These are phyloP conservation scores for Colletotrichum theobromicola DNA, from an alignment of 2,329 filamentous ascomycete genomes.

Conservation along the genomic window DNA sequence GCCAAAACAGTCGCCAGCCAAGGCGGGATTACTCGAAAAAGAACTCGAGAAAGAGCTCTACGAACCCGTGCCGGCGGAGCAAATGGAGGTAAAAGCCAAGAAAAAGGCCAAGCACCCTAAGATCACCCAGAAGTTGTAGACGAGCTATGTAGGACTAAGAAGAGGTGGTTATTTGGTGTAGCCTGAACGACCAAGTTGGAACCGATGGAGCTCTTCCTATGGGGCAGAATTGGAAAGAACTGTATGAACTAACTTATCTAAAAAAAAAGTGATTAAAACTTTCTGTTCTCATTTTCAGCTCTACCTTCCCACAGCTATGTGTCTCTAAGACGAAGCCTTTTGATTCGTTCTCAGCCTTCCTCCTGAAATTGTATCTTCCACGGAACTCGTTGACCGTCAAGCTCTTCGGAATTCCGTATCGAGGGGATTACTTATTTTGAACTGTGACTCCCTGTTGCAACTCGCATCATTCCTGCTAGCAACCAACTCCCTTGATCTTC, in stretches of 20 bases:
- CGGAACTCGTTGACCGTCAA: background rate
- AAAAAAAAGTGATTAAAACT: background rate
- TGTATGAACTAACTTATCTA: too few relatives aligned
- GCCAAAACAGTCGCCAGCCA: background rate
- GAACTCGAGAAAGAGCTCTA: background rate
- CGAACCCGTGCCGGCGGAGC: background rate
- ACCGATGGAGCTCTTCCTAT: background rate
- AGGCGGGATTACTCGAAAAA: background rate
- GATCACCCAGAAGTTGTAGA: fast-evolving
- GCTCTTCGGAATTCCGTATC: background rate
- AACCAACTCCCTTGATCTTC: background rate
- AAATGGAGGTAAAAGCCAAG: background rate
- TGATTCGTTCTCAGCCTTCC: background rate
- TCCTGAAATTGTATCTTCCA: background rate
- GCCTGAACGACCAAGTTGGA: background rate
- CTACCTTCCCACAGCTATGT: background rate
- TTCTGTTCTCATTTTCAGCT: background rate
- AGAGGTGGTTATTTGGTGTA: background rate
- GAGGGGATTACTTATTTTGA: background rate
- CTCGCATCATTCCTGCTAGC: background rate
- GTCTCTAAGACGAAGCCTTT: background rate
- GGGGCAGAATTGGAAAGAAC: background rate
- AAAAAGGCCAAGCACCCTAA: background rate
- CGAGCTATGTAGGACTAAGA: fast-evolving
- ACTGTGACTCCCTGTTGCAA: background rate